phyloP scores from a whole-genome alignment of 2,329 filamentous ascomycete genomes.

The Helicocarpus griseus region DNA sequence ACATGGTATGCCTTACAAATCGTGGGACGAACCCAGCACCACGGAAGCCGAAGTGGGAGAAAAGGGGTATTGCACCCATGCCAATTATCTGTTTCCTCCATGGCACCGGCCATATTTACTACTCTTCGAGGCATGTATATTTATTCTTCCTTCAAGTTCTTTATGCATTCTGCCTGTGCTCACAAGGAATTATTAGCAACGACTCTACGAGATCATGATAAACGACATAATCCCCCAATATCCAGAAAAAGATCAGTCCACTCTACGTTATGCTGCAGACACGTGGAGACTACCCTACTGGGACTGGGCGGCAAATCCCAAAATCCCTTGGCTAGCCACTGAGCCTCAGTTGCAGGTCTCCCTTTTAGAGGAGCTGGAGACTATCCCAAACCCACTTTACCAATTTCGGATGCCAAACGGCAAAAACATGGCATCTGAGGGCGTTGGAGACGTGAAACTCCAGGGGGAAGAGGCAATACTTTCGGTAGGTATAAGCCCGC shows the following conservation, averaged over 20 bases:
- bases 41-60: slow-evolving; percentile 35
- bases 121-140: slow-evolving; percentile 41
- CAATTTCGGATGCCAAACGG: slow-evolving; percentile 11
- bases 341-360: neutral
- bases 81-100: slow-evolving; percentile 62
- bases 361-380: neutral
- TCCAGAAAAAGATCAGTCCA: slow-evolving; percentile 26
- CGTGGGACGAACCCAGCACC: slow-evolving; percentile 42
- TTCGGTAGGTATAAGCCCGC: neutral
- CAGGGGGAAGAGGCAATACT: neutral
- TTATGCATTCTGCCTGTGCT: neutral
- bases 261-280: slow-evolving; percentile 37
- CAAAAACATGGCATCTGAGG: neutral
- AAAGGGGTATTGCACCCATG: slow-evolving; percentile 60
- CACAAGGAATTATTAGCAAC: slow-evolving; percentile 20
- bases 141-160: slow-evolving; percentile 17
- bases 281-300: slow-evolving; percentile 39
- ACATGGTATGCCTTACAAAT: slow-evolving; percentile 59
- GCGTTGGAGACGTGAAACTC: neutral
- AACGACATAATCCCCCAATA: slow-evolving; percentile 28
- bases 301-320: slow-evolving; percentile 35
- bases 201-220: slow-evolving; percentile 27
- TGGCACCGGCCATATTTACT: slow-evolving; percentile 78
- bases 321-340: neutral
- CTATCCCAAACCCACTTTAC: slow-evolving; percentile 28